phyloP scores from a whole-genome alignment of 2,329 filamentous ascomycete genomes.

The Penicillium occitanis region DNA sequence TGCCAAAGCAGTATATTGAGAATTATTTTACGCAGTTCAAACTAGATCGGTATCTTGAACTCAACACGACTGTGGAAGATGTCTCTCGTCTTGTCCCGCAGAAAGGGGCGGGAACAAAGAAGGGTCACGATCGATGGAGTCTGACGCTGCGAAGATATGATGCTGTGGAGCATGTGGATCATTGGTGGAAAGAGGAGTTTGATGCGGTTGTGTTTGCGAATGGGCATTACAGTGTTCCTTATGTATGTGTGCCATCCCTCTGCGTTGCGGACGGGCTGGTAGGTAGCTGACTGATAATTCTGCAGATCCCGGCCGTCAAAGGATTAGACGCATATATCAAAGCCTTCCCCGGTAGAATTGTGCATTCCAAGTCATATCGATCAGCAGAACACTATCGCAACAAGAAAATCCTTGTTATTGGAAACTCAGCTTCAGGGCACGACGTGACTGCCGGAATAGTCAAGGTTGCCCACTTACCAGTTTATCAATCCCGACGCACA shows the following conservation, averaged over 20 bases:
- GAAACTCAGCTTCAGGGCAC: conserved; percentile 60
- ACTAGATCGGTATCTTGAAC: conserved; percentile 47
- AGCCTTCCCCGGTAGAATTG: conserved; percentile 42
- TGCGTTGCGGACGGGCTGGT: background rate
- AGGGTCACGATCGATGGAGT: conserved; percentile 45
- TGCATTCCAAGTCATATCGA: conserved; percentile 52
- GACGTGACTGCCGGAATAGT: conserved; percentile 57
- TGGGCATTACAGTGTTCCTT: conserved; percentile 59
- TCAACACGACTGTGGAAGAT: conserved; percentile 57
- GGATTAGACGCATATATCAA: conserved; percentile 45
- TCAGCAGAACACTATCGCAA: conserved; percentile 35
- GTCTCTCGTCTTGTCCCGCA: conserved; percentile 43
- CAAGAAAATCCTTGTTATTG: conserved; percentile 57
- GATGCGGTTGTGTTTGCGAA: conserved; percentile 59
- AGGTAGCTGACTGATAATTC: background rate
- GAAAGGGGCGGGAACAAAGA: too few species aligned
- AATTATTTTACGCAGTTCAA: conserved; percentile 55
- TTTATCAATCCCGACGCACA: conserved; percentile 56
- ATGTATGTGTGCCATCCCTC: conserved; percentile 35
- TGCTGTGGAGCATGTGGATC: conserved; percentile 41
- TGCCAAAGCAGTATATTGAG: conserved; percentile 58
- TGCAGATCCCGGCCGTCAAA: conserved; percentile 48
- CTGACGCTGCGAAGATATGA: conserved; percentile 48
- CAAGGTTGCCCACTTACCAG: conserved; percentile 42
- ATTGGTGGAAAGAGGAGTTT: conserved; percentile 61